Percentiles rank a stretch among this genome's conserved stretches.
These are phyloP conservation scores for Leishmania braziliensis DNA, from an alignment of 208 protist species.

Conservation along the genomic window DNA sequence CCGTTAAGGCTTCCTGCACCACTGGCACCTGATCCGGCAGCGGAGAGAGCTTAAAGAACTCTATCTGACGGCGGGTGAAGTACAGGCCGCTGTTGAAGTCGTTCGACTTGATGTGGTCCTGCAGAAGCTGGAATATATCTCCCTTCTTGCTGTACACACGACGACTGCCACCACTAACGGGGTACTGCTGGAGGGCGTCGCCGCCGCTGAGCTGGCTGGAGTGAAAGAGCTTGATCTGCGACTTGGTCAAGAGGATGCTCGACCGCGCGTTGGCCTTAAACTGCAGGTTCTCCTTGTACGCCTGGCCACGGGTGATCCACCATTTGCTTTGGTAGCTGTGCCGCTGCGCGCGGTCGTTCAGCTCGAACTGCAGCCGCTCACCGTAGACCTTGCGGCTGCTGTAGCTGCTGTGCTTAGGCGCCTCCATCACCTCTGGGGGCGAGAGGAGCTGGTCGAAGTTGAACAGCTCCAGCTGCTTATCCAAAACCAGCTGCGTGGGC, in stretches of 20 bases:
- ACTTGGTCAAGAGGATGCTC: constrained; percentile 76
- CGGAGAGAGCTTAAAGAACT: constrained; percentile 82
- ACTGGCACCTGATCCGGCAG: constrained; percentile 68
- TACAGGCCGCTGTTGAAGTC: constrained; percentile 89
- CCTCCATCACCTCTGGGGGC: constrained; percentile 85
- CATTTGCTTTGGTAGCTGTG: constrained; percentile 85
- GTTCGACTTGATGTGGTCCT: constrained; percentile 82
- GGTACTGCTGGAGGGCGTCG: constrained; percentile 71
- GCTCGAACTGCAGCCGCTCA: constrained; percentile 85
- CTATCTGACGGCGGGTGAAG: constrained; percentile 84
- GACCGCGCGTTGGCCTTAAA: constrained; percentile 72
- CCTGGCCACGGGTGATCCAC: constrained; percentile 80
- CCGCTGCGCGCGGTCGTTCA: constrained; percentile 86
- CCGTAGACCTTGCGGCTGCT: constrained; percentile 82
- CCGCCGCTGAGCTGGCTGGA: constrained; percentile 77
- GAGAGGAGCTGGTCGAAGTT: constrained; percentile 89
- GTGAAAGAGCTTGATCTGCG: constrained; percentile 73
- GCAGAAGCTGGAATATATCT: constrained; percentile 54
- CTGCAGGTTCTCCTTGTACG: constrained; percentile 80
- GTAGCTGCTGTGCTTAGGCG: constrained; percentile 88
- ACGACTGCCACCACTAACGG: constrained; percentile 79
- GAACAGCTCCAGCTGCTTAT: constrained; percentile 87
- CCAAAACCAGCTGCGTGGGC: constrained; percentile 72
- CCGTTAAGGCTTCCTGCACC: constrained; percentile 63
- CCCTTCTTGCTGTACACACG: constrained; percentile 74